These are phyloP conservation scores for Metarhizium album DNA, from an alignment of 2,329 filamentous ascomycete genomes.

Conservation along the genomic window DNA sequence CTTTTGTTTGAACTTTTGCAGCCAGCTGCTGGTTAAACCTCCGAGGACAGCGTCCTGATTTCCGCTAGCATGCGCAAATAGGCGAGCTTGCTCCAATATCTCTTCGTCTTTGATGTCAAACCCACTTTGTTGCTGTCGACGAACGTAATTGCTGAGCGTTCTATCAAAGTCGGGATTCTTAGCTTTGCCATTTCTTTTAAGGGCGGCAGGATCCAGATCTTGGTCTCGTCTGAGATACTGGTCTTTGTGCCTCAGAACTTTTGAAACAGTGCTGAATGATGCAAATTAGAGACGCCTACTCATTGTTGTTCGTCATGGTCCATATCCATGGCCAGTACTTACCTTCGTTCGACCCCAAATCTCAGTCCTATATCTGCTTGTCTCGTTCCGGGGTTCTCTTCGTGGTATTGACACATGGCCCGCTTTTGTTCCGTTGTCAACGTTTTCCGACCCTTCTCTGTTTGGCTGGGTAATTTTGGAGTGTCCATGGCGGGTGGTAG, in stretches of 20 bases:
- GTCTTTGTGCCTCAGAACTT: constrained; percentile 88
- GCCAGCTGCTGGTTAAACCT: constrained; percentile 64
- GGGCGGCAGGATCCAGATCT: constrained; percentile 45
- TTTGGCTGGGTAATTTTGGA: constrained; percentile 25
- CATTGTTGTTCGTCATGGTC: background rate
- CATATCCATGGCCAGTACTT: constrained; percentile 27
- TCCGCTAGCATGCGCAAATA: constrained; percentile 63
- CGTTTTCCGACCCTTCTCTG: constrained; percentile 65
- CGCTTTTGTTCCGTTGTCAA: constrained; percentile 84
- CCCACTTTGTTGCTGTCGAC: constrained; percentile 69
- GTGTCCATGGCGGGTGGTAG: constrained; percentile 29
- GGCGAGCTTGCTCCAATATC: constrained; percentile 72
- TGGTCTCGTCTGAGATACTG: constrained; percentile 83
- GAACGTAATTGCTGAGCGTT: constrained; percentile 77
- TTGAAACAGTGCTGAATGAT: constrained; percentile 78
- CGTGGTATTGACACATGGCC: constrained; percentile 87
- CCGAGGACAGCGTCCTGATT: constrained; percentile 62
- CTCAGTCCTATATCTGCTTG: constrained; percentile 93
- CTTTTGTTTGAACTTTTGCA: constrained; percentile 94
- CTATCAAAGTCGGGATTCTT: constrained; percentile 87
- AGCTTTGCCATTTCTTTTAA: constrained; percentile 65
- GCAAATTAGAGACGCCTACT: background rate
- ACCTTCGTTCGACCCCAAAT: constrained; percentile 98
- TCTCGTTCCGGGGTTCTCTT: constrained; percentile 81
- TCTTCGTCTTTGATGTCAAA: constrained; percentile 65